phyloP scores from a whole-genome alignment of 352 stramenopile genomes.

The Thraustotheca clavata region DNA sequence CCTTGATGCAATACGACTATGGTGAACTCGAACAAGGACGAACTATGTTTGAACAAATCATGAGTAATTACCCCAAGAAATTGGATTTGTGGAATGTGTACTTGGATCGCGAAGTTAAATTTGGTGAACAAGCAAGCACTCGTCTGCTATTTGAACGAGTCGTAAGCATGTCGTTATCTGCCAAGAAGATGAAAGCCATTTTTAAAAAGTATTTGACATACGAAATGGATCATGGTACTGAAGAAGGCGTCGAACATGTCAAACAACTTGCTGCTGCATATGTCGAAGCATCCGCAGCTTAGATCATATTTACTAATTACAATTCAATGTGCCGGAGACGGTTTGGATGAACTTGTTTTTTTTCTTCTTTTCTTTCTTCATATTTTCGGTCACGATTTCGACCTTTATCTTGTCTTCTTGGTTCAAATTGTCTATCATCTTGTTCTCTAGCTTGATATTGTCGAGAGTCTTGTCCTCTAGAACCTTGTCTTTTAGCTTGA shows the following conservation, averaged over 20 bases:
- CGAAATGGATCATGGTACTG: slow-evolving; percentile 89
- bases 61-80: slow-evolving; percentile 93
- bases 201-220: slow-evolving; percentile 96
- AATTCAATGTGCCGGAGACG: slow-evolving; percentile 2
- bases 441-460: too few relatives aligned
- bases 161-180: slow-evolving; percentile 90
- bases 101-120: slow-evolving; percentile 96
- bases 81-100: slow-evolving; percentile 96
- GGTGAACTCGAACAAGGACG: slow-evolving; percentile 89
- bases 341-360: not conserved
- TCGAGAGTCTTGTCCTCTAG: too few relatives aligned
- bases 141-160: slow-evolving; percentile 87
- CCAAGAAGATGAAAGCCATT: slow-evolving; percentile 98
- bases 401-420: too few relatives aligned
- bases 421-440: too few relatives aligned
- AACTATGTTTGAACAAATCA: slow-evolving; percentile 92
- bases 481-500: too few relatives aligned
- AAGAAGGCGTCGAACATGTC: slow-evolving; percentile 80
- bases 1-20: slow-evolving; percentile 93
- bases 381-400: too few relatives aligned
- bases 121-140: slow-evolving; percentile 70
- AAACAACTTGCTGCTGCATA: slow-evolving; percentile 93
- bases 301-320: slow-evolving; percentile 12
- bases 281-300: slow-evolving; percentile 43
- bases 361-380: too few relatives aligned